These are phyloP conservation scores for Cutaneotrichosporon curvatum DNA, from an alignment of 1,284 basidiomycete species.

Conservation along the genomic window DNA sequence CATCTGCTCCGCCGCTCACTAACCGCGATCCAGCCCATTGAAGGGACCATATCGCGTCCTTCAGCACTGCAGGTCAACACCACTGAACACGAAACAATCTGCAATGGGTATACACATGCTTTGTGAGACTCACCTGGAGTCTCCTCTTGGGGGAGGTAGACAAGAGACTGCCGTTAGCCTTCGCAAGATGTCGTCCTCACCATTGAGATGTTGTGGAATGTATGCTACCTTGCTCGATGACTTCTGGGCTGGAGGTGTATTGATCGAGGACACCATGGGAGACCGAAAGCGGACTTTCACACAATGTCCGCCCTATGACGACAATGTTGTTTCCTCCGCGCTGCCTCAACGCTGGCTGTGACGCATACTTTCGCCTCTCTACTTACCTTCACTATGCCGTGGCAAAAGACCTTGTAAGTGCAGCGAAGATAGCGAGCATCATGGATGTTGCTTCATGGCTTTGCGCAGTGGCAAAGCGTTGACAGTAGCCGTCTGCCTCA, in stretches of 20 bases:
- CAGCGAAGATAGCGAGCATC: background rate
- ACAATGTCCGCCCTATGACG: background rate
- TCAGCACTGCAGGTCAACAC: slow-evolving; percentile 24
- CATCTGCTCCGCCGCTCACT: slow-evolving; percentile 36
- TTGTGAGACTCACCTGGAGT: slow-evolving; percentile 26
- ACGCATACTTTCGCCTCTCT: too few relatives aligned
- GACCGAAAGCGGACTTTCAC: background rate
- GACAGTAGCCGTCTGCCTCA: slow-evolving; percentile 38
- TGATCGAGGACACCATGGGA: slow-evolving; percentile 11
- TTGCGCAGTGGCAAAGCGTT: background rate
- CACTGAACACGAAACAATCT: too few relatives aligned
- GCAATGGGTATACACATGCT: too few relatives aligned
- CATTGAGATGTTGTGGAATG: background rate
- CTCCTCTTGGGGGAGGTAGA: slow-evolving; percentile 37
- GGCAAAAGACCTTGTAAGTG: slow-evolving; percentile 75
- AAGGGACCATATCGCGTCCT: slow-evolving; percentile 37
- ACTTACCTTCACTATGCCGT: slow-evolving; percentile 73
- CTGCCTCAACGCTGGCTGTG: too few relatives aligned
- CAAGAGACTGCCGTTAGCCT: slow-evolving; percentile 26
- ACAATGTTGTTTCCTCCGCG: background rate
- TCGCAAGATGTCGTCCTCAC: slow-evolving; percentile 2
- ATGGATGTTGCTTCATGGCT: slow-evolving; percentile 45
- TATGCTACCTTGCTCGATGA: too few relatives aligned
- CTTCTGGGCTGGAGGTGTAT: too few relatives aligned
- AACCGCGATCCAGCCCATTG: slow-evolving; percentile 28